Evolutionary conservation across 305 asterid species (phyloP), one percentile per base, ranked within the genome.

Genomic region (Rubia occidens): DNA sequence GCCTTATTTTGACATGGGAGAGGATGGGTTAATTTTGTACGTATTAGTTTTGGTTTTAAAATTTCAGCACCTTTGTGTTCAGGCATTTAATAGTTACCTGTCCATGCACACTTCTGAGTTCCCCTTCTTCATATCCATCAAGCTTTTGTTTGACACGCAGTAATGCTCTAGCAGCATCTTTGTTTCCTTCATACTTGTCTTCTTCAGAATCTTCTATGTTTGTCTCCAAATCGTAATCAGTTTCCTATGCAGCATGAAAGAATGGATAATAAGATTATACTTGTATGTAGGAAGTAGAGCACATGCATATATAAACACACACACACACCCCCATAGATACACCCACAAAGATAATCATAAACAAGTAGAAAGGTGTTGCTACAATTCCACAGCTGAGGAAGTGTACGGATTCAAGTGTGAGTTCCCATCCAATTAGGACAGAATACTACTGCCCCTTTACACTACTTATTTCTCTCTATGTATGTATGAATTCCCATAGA

Each of bases 81-180:
- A 37, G 40, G 40, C 40, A 37, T 37, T 37, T 37, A 37, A 40
- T 64, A 65, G 39, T 77, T 86, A 93, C 98, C 97, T 93, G 98
- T 24, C 98, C 98, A 75, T 83, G 89, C 54, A 87, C 87, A 61
- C 98, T 94, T 81, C 96, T 90, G 90, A 94, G 85, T 86, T 94
- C 98, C 63, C 98, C 95, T 70, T 89, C 98, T 88, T 94, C 98
- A 74, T 90, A 90, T 71, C 98, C 98, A 84, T 94, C 98, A 75
- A 94, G 88, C 88, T 94, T 94, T 81, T 94, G 98, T 80, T 94
- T 94, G 70, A 94, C 96, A 35, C 97, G 97, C 83, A 94, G 73
- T 81, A 94, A 81, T 73, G 98, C 96, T 80, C 98, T 85, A 24
- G 97, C 95, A 54, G 97, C 97, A 81, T 94, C 98, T 82, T 90